These are phyloP conservation scores for Tagetes erecta DNA, from an alignment of 129 eudicot genomes.

Conservation along the genomic window DNA sequence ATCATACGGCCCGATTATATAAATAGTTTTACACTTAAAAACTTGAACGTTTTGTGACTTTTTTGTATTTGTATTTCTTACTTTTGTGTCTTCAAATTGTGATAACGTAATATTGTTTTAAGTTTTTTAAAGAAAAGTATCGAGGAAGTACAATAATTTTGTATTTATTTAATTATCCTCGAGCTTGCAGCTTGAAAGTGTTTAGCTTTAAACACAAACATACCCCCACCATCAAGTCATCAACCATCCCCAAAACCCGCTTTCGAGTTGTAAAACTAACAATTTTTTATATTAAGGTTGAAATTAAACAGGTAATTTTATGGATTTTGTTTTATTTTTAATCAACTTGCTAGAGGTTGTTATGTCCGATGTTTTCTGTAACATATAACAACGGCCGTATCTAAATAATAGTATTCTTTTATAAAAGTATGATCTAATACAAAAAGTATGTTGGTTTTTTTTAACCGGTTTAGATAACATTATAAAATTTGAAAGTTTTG, in stretches of 20 bases:
- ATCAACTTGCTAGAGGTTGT: too few relatives aligned
- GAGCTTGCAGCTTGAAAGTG: conserved; percentile 40
- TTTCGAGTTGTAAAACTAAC: conserved; percentile 7
- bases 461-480: too few relatives aligned
- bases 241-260: conserved; percentile 30
- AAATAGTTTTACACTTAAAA: not conserved
- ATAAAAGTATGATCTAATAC: too few relatives aligned
- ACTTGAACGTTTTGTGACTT: not conserved
- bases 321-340: not conserved
- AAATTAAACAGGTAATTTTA: not conserved
- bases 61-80: too few relatives aligned
- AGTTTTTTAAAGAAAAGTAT: not conserved
- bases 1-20: too few relatives aligned
- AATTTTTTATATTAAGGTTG: not conserved
- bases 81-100: not conserved
- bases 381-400: too few relatives aligned
- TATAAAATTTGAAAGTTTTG: too few relatives aligned
- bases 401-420: too few relatives aligned
- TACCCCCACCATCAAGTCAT: conserved; percentile 9
- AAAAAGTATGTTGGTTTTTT: too few relatives aligned
- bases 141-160: not conserved
- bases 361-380: too few relatives aligned
- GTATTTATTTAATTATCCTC: conserved; percentile 17
- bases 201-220: conserved; percentile 23
- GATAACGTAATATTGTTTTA: too few relatives aligned